phyloP scores from a whole-genome alignment of 768 basidiomycete species.

The Panaeolus cyanescens region DNA sequence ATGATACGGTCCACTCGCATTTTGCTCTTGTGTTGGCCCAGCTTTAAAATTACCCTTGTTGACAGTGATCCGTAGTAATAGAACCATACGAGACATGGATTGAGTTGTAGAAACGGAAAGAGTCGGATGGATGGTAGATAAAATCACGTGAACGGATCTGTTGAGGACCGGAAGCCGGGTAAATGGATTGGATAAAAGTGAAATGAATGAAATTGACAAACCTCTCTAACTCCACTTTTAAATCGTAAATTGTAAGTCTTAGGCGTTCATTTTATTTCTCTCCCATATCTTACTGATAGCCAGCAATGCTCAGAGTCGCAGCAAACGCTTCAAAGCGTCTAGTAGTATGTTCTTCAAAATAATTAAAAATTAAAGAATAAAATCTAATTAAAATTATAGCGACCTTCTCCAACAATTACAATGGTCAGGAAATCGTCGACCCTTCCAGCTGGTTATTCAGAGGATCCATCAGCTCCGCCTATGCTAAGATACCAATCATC shows the following conservation, averaged over 20 bases:
- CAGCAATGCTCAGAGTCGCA: conserved; percentile 23
- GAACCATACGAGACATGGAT: too few species aligned
- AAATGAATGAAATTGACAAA: background rate
- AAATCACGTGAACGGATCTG: background rate
- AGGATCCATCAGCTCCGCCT: conserved; percentile 57
- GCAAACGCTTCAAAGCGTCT: conserved; percentile 23
- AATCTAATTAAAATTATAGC: conserved; percentile 8
- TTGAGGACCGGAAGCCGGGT: conserved; percentile 2
- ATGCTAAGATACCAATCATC: conserved; percentile 79
- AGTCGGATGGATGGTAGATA: background rate
- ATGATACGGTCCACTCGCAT: too few species aligned
- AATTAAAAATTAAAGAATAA: conserved; percentile 5
- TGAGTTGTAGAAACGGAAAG: background rate
- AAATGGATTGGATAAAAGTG: background rate
- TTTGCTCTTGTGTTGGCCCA: too few species aligned
- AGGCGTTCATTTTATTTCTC: background rate
- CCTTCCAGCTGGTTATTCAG: conserved; percentile 33
- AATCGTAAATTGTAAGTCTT: background rate
- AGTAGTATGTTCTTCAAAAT: conserved; percentile 15
- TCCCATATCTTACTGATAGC: conserved; percentile 8
- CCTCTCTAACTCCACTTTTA: conserved; percentile 9
- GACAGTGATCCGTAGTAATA: too few species aligned
- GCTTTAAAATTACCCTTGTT: too few species aligned
- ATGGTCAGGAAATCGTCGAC: conserved; percentile 26
- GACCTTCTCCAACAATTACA: conserved; percentile 14